phyloP scores from a whole-genome alignment of 257 asterid species.

The Ilex asprella region DNA sequence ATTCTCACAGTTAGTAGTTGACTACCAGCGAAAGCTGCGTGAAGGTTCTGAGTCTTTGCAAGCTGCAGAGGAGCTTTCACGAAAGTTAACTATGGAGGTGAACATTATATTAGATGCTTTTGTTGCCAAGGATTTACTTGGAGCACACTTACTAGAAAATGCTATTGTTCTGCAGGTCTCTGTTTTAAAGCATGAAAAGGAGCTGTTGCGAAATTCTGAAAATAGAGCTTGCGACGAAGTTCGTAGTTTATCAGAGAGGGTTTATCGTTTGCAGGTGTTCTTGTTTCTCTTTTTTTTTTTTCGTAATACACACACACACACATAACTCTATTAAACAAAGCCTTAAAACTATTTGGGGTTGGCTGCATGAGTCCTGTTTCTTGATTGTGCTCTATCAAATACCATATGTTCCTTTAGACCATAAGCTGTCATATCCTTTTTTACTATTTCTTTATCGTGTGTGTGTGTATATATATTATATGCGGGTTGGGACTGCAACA shows the following conservation, averaged over 20 bases:
- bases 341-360: no score
- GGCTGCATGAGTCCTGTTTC: no score
- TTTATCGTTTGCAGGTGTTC: constrained; percentile 72
- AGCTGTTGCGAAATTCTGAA: constrained; percentile 62
- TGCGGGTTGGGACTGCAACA: no score
- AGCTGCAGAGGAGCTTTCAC: constrained; percentile 61
- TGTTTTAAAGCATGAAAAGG: constrained; percentile 71
- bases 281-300: not conserved
- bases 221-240: constrained; percentile 90
- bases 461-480: no score
- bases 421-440: no score
- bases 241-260: constrained; percentile 76
- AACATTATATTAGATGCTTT: constrained; percentile 1
- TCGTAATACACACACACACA: no score
- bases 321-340: no score
- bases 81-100: constrained; percentile 79
- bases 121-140: not conserved
- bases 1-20: constrained; percentile 74
- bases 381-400: no score
- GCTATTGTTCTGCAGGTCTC: constrained; percentile 33
- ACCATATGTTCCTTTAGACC: not conserved
- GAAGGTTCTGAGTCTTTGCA: constrained; percentile 66
- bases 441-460: no score
- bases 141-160: no score
- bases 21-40: constrained; percentile 75